phyloP scores from a whole-genome alignment of 768 basidiomycete species.

The Hericium alpestre region DNA sequence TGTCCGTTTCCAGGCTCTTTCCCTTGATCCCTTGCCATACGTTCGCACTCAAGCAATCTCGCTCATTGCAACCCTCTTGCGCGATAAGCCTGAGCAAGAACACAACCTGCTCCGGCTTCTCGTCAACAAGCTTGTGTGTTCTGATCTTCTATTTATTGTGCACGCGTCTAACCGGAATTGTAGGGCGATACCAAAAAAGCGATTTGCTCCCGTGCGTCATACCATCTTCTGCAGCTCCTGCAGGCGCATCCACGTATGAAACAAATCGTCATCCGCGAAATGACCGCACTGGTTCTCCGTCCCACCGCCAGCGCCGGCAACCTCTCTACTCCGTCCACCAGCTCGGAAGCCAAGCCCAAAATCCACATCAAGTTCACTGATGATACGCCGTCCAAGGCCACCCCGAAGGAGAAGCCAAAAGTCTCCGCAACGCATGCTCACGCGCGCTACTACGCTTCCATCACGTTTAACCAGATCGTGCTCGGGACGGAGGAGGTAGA shows the following conservation, averaged over 20 bases:
- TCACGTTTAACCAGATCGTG: slow-evolving; percentile 91
- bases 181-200: slow-evolving; percentile 86
- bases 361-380: slow-evolving; percentile 49
- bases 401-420: slow-evolving; percentile 21
- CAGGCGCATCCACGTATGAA: slow-evolving; percentile 94
- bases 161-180: neutral
- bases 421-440: slow-evolving; percentile 48
- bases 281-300: slow-evolving; percentile 66
- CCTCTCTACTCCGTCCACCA: slow-evolving; percentile 14
- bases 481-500: slow-evolving; percentile 51
- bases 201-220: slow-evolving; percentile 81
- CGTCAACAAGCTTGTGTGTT: slow-evolving; percentile 81
- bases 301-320: slow-evolving; percentile 32
- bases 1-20: slow-evolving; percentile 42
- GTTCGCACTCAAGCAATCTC: slow-evolving; percentile 77
- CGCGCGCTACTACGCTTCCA: slow-evolving; percentile 82
- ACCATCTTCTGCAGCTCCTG: slow-evolving; percentile 80
- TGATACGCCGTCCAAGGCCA: slow-evolving; percentile 6
- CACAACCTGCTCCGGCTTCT: slow-evolving; percentile 88
- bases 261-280: slow-evolving; percentile 75
- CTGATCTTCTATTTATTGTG: neutral
- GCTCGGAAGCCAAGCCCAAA: slow-evolving; percentile 13
- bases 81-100: slow-evolving; percentile 92
- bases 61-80: slow-evolving; percentile 69
- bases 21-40: slow-evolving; percentile 78